phyloP scores from a whole-genome alignment of 2,329 filamentous ascomycete genomes.

The Monosporascus cannonballus region DNA sequence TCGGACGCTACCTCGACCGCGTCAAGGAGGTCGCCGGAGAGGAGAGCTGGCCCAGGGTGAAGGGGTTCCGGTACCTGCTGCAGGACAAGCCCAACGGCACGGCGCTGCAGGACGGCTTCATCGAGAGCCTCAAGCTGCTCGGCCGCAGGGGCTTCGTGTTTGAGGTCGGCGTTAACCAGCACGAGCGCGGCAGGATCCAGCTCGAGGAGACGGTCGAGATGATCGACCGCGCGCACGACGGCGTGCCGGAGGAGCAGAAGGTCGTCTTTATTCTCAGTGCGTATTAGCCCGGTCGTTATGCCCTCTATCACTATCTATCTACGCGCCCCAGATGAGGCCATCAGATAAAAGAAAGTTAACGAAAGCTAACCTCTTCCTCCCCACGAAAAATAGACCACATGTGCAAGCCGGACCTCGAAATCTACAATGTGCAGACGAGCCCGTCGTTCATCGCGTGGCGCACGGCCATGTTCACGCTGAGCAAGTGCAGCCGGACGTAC shows the following conservation, averaged over 20 bases:
- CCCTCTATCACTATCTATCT: background rate
- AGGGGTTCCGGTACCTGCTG: conserved; percentile 76
- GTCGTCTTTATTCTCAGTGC: conserved; percentile 66
- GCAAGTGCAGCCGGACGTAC: conserved; percentile 60
- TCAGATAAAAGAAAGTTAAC: no score
- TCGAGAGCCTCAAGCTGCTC: conserved; percentile 60
- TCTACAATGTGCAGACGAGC: conserved; percentile 50
- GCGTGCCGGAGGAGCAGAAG: conserved; percentile 51
- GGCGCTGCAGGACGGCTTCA: conserved; percentile 57
- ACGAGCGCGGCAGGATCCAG: conserved; percentile 68
- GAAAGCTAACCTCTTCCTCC: conserved; percentile 3
- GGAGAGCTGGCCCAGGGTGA: conserved; percentile 57
- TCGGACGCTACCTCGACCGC: conserved; percentile 59
- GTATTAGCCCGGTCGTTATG: conserved; percentile 20
- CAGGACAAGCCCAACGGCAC: conserved; percentile 67
- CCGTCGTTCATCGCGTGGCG: conserved; percentile 64
- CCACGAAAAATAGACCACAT: conserved; percentile 62
- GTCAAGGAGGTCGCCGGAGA: conserved; percentile 57
- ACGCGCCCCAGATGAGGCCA: no score
- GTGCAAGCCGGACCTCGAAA: conserved; percentile 75
- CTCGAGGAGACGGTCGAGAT: conserved; percentile 65
- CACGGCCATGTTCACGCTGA: conserved; percentile 60
- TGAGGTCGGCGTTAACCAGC: conserved; percentile 78
- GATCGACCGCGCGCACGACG: conserved; percentile 60
- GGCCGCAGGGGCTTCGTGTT: conserved; percentile 62